A percentile compares a stretch with the other conserved stretches of the same genome.
Evolutionary conservation across 345 rosid genomes (phyloP).

Genomic region (Gossypium thurberi): DNA sequence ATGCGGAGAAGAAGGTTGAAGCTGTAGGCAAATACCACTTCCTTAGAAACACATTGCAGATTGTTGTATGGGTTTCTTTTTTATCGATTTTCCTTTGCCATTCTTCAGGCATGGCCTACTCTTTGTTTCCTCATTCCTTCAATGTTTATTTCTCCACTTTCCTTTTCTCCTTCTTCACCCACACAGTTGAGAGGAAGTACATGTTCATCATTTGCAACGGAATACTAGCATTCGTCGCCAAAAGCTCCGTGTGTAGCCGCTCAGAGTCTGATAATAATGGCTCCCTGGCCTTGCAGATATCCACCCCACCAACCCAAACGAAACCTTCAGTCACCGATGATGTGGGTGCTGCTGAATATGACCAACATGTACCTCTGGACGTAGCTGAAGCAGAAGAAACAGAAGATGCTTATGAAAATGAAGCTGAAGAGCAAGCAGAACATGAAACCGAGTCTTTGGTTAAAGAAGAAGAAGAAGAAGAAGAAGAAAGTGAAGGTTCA

Average conservation of each 20-base stretch:
- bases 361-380: not conserved
- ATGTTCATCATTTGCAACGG: slow-evolving; percentile 52
- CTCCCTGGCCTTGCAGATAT: not conserved
- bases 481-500: slow-evolving; percentile 4
- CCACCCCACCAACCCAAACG: not conserved
- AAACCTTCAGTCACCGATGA: slow-evolving; percentile 3
- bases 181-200: slow-evolving; percentile 40
- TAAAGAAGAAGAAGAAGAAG: slow-evolving; percentile 11
- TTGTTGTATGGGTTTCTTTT: slow-evolving; percentile 22
- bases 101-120: slow-evolving; percentile 21
- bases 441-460: not conserved
- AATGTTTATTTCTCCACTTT: slow-evolving; percentile 29
- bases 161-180: slow-evolving; percentile 31
- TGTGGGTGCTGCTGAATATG: not conserved
- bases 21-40: slow-evolving; percentile 7
- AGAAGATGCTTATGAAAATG: not conserved
- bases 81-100: slow-evolving; percentile 29
- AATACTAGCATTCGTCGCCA: slow-evolving; percentile 48
- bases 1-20: not conserved
- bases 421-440: slow-evolving; percentile 8
- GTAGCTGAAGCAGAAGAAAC: slow-evolving; percentile 7
- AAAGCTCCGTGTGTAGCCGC: slow-evolving; percentile 5
- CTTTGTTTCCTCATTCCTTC: slow-evolving; percentile 26
- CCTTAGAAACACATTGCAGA: slow-evolving; percentile 19
- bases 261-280: slow-evolving; percentile 8